Evolutionary conservation across 139 green algal genomes (phyloP), one percentile per base, ranked within the genome.

Genomic region (Coelastrella sp.): DNA sequence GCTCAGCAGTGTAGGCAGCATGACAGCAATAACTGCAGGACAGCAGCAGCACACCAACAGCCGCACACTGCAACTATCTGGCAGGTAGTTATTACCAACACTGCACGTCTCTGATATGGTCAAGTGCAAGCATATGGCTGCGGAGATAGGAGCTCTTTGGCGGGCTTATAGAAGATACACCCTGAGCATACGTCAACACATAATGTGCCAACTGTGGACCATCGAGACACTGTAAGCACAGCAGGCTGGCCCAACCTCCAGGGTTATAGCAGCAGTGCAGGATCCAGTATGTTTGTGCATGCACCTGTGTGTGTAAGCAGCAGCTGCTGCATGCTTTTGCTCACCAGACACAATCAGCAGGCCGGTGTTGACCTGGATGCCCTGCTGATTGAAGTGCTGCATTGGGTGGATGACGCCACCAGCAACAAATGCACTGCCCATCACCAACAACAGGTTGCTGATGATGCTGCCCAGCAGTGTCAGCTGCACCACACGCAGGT

Each of bases 381-480:
- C 93, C 61, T 92, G 81, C 56, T 93, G 91, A 87, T 95, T 96
- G 91, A 96, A 97, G 57, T 24, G 84, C 86, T 97, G 95, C 59
- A 75, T 85, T n/a, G 89, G 78, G 89, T 96, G 85, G 63, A 84
- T 9, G n/a, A 97, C 57, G 19, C 96, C 96, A 10, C 96, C 96
- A n/a, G 95, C 90, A 9, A 97, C 90, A 91, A 98, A 98, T 24
- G 96, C 96, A 22, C 91, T 94, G 59, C 96, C 96, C 86, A 98
- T 87, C 19, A 98, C 96, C 65, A 98, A 93, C 87, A 98, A 90
- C 92, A 98, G 92, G 93, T 98, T 98, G 81, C 91, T 95, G 24
- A 97, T 84, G 58, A 98, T 94, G 65, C 91, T 96, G 20, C 96
- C 96, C 27, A 98, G 91, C 58, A 98, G 91, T 1, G 94, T 96